A percentile compares a stretch with the other conserved stretches of the same genome.
Conservation (phyloP, 1,284 basidiomycete species). For the Ganoderma lingzhi region DNA sequence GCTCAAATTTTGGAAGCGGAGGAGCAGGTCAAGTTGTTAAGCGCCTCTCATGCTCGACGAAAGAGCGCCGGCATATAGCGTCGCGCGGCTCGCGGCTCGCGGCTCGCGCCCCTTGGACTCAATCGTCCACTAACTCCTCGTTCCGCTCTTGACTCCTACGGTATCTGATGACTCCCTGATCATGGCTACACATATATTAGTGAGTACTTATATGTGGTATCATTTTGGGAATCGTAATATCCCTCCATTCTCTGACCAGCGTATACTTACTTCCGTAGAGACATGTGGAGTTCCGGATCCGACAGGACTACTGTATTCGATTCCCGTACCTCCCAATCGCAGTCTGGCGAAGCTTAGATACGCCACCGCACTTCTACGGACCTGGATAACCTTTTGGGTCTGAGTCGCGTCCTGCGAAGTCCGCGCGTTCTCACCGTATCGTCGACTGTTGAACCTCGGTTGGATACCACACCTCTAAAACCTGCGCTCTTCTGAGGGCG, state of each 20-base stretch:
- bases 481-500: not conserved
- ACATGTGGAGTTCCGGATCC: too few relatives aligned
- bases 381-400: not conserved
- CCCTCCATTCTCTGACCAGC: too few relatives aligned
- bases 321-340: too few relatives aligned
- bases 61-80: not conserved
- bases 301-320: too few relatives aligned
- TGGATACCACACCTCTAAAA: not conserved
- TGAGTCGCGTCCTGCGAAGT: not conserved
- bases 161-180: too few relatives aligned
- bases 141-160: too few relatives aligned
- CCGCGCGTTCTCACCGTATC: not conserved
- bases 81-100: not conserved
- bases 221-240: too few relatives aligned
- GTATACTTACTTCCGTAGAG: too few relatives aligned
- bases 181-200: too few relatives aligned
- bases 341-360: too few relatives aligned
- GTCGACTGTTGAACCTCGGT: not conserved
- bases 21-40: conserved; percentile 19
- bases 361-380: too few relatives aligned
- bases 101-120: not conserved
- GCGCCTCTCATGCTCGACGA: conserved; percentile 11
- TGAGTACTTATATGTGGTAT: too few relatives aligned
- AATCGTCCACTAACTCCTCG: not conserved
- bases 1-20: conserved; percentile 21